phyloP scores from a whole-genome alignment of 345 rosid genomes.

The Eucalyptus marginata region DNA sequence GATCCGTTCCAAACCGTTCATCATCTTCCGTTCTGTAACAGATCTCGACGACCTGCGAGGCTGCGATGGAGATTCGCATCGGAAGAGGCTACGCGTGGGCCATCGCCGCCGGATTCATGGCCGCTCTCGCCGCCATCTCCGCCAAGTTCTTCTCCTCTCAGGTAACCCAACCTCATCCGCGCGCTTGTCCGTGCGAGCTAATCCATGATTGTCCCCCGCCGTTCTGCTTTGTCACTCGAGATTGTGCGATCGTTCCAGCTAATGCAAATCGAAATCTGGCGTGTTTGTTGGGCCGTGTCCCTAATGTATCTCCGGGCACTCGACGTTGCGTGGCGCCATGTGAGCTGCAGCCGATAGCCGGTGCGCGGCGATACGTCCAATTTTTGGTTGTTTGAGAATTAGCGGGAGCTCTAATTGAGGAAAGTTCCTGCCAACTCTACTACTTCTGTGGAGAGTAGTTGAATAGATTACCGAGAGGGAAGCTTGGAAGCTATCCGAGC shows the following conservation, averaged over 20 bases:
- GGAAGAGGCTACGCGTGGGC: conserved; percentile 66
- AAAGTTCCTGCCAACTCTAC: neutral
- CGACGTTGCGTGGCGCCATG: neutral
- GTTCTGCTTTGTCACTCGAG: neutral
- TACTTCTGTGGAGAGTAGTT: neutral
- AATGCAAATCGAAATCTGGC: neutral
- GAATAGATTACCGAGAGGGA: neutral
- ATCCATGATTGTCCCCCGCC: neutral
- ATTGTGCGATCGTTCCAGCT: neutral
- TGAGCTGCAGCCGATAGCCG: neutral
- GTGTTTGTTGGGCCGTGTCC: neutral
- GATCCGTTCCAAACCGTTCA: neutral
- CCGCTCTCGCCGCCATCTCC: conserved; percentile 76
- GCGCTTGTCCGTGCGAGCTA: no score
- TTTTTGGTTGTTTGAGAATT: neutral
- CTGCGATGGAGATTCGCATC: conserved; percentile 10
- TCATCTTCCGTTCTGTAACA: neutral
- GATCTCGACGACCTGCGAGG: neutral
- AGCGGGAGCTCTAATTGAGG: neutral
- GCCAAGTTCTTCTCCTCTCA: conserved; percentile 53
- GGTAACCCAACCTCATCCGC: no score
- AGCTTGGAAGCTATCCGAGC: neutral
- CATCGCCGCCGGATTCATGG: conserved; percentile 56
- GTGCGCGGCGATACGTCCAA: neutral
- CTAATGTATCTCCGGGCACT: neutral